Evolutionary conservation across 495 filamentous ascomycete species (phyloP), one percentile per base, ranked within the genome.

Genomic region (Lepidopterella palustris): DNA sequence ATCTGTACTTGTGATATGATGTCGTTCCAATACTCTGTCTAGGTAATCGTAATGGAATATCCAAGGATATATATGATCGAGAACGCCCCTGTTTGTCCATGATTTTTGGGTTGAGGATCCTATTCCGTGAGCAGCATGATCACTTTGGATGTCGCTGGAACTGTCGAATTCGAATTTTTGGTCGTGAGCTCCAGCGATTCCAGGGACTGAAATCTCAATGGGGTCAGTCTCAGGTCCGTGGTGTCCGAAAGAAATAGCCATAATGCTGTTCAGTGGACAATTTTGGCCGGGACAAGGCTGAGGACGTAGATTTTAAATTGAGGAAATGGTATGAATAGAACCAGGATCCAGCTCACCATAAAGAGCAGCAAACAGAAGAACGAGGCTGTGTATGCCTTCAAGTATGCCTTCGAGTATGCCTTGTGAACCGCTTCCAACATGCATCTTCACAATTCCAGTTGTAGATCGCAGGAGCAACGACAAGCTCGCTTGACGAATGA

Each of bases 1-100:
- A 42, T 13, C 35, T 42, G 13, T 42, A 42, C 47, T 50, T 25
- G 47, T 50, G 21, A 50, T 50, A 24, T 50, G 47, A 50, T 50
- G 47, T 27, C 25, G 21, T 50, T 50, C 47, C 21, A 50, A 24
- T 9, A 25, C 47, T 50, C 47, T 24, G 25, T 50, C 47, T 24
- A 50, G 47, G 25, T 50, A 15, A 27, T 50, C 47, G 2, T 25
- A 15, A 8, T 50, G 47, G 6, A 50, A 50, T 5, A 50, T 50
- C 47, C 47, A 50, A 6, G 23, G 47, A 50, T 18, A 18, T 24
- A 50, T 24, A 9, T 50, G 8, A 2, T 50, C 47, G 47, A 50
- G 26, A 24, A 24, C 8, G 5, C 21, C 15, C 15, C 26, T 26
- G 47, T 24, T 50, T 50, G 47, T 25, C 2, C 47, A 2, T 42